Evolutionary conservation across 2,329 filamentous ascomycete species (phyloP).

Genomic region (Neocucurbitaria cava): DNA sequence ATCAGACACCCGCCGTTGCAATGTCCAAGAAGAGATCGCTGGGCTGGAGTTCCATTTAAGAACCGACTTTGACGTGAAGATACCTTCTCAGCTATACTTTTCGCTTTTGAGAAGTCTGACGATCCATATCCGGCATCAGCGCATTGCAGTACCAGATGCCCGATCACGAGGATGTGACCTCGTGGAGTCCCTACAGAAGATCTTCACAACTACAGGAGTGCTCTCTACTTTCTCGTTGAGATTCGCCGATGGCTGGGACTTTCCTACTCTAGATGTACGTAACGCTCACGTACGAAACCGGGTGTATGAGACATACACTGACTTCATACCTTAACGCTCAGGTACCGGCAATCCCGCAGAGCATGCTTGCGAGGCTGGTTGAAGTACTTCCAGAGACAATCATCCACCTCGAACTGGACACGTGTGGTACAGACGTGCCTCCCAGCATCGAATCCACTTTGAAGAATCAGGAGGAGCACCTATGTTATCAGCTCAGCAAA

Average conservation of each 20-base stretch:
- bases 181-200: constrained; percentile 4
- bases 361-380: constrained; percentile 12
- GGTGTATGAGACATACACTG: too few species aligned
- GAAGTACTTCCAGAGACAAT: constrained; percentile 13
- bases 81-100: constrained; percentile 12
- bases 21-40: constrained; percentile 3
- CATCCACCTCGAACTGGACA: constrained; percentile 19
- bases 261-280: constrained; percentile 15
- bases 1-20: constrained; percentile 10
- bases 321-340: too few species aligned
- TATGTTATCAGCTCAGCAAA: constrained; percentile 17
- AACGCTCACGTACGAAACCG: too few species aligned
- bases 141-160: constrained; percentile 2
- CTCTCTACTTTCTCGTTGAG: constrained; percentile 18
- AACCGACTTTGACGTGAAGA: not conserved
- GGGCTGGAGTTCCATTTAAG: not conserved
- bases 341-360: constrained; percentile 15
- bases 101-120: constrained; percentile 17
- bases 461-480: not conserved
- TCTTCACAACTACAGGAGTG: constrained; percentile 1
- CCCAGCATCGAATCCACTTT: not conserved
- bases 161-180: constrained; percentile 3
- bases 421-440: constrained; percentile 14
- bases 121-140: constrained; percentile 14
- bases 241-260: constrained; percentile 22